Evolutionary conservation across 176 grass and related monocot species (phyloP), one percentile per base, ranked within the genome.

Genomic region (Saccharum spontaneum): DNA sequence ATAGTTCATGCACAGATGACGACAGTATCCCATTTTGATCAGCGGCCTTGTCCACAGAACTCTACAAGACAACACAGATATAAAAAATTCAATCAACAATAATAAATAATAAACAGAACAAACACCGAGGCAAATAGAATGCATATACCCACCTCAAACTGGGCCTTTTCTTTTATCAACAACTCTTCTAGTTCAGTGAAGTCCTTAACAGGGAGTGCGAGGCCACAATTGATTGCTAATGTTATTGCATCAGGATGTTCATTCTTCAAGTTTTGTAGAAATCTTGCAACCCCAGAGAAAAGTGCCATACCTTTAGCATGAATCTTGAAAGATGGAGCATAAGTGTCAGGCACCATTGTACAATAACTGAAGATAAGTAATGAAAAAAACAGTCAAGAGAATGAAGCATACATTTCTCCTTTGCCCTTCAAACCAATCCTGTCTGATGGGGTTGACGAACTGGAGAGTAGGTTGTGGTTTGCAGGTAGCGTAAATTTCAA

Each of bases 401-500:
- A 64, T 80, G 83, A 75, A 82, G 54, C 86, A 79, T 96, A 99
- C 97, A 76, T 84, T 59, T 88, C 77, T 84, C 80, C 84, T 79
- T 81, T 92, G 88, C 79, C 83, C 85, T 67, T 94, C 90, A 28
- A 99, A 80, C 91, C 88, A 96, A 38, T 90, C 90, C 52, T 82
- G 88, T 79, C 81, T 92, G 65, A 88, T 84, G 59, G 94, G 91
- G 83, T 90, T 95, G 39, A 91, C 37, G 14, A 99, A 97, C 44
- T 92, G 90, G 73, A 99, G 92, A 62, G 76, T 64, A 57, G 91
- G 81, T 67, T 94, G 97, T 60, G 97, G 97, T 79, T 94, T 99
- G 89, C 89, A 99, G 17, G 97, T 92, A 55, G 79, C 24, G 76
- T 94, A 99, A 85, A 99, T 92, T 88, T 99, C 88, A 78, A 97